Base-by-base conservation (phyloP, 2,329 filamentous ascomycete species). In the Aspergillus niger region DNA sequence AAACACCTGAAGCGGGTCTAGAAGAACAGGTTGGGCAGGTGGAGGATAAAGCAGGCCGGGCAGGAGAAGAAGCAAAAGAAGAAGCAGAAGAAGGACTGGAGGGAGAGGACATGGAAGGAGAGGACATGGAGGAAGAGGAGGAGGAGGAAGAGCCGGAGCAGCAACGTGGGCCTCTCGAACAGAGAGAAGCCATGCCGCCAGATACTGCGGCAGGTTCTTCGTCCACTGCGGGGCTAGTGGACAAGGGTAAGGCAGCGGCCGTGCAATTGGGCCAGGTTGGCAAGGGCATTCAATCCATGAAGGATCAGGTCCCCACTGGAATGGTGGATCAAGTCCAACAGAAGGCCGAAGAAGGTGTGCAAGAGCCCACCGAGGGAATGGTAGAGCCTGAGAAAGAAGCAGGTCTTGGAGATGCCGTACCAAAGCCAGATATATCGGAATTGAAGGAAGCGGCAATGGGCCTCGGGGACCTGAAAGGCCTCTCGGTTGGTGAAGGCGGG, bases 381-480 rank as follows among this genome's bases (percentile, higher is more conserved):
- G 51, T 22, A 22, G 32, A 53, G 24, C 20, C 50, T 3, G 8
- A n/a, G 24, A 30, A 47, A 26, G 41, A 20, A 39, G 43, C 11
- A 6, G 30, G 17, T 22, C 30, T 38, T 10, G 30, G 17, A 22
- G 8, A 54, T 11, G 24, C n/a, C 13, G 28, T 47, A 3, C 24
- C 28, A 32, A 20, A 36, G 15, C 15, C 38, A 24, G 47, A 52
- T 24, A 28, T 11, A 4, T 20, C 47, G 22, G 32, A 41, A 6
- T 59, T 63, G 0, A 66, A 69, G 49, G 63, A 69, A 39, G 65
- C 64, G 13, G 57, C 39, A 1, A 17, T 63, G 6, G 41, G 65
- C 7, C 65, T 80, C 2, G 72, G 73, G 8, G 66, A 70, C 1
- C 62, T 80, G 43, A 78, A 79, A 55, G 78, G 78, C 15, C 73